Evolutionary conservation across 805 yeast species (phyloP), one percentile per base, ranked within the genome.

Genomic region (Lipomyces yamanashiensis): DNA sequence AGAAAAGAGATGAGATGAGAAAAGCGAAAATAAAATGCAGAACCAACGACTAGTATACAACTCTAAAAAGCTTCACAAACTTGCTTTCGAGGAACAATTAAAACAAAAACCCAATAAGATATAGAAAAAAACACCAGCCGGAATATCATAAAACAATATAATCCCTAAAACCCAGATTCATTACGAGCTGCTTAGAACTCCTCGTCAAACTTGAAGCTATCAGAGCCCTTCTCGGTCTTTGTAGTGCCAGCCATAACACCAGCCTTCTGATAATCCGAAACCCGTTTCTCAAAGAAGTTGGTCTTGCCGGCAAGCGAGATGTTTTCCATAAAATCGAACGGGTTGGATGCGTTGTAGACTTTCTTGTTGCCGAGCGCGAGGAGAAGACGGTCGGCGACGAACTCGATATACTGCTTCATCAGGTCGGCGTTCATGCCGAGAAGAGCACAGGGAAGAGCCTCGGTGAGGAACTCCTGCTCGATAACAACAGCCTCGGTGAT

Each of bases 311-410:
- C 96, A 72, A 93, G 85, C 8, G 98, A 93, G 74, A 93, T 93
- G 83, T 95, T 93, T 83, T 93, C 99, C 99, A 93, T 93, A 77
- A 93, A 93, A 79, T 93, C 99, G 77, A 93, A 93, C 78, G 99
- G 99, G 78, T 93, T 93, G 68, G 90, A 82, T 65, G 84, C 93
- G 73, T 91, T 90, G 86, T 85, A 93, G 70, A 84, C 83, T 82
- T 92, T 92, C 80, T 88, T 82, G 84, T 91, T 90, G 71, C 99
- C 99, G 70, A 93, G 84, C 5, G 98, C 86, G 61, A 92, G 86
- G 67, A 93, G 84, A 75, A 93, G 84, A 82, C 99, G 89, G 81
- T 93, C 99, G 72, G 99, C 99, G 71, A 88, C 92, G 76, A 93
- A 93, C 81, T 95, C 97, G 74, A 93, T 97, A 81, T 93, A 93